Evolutionary conservation across 129 eudicot species (phyloP), one percentile per base, ranked within the genome.

Genomic region (Helichrysum umbraculigerum): DNA sequence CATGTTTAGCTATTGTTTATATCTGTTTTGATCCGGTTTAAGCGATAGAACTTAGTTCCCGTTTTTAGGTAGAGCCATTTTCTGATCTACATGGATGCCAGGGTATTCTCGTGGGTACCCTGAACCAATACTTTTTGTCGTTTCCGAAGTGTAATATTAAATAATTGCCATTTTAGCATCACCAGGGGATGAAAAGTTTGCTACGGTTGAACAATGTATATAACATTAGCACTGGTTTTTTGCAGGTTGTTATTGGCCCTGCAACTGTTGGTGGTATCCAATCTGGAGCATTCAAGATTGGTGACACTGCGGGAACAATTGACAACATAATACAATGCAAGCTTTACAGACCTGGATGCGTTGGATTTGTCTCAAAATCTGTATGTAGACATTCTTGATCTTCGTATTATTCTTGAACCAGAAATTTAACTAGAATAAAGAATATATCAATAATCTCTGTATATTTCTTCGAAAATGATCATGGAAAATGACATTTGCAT

Each of bases 241-340:
- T 74, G 66, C 82, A 93, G 98, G 96, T 93, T 80, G 90, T 93
- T 81, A 86, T 93, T 19, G 98, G 98, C 35, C 98, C 98, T 14
- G 98, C 98, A 58, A 93, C 98, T 35, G 98, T 91, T 63, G 98
- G 98, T 50, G 97, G 98, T 68, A 81, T 93, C 69, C 98, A 93
- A 85, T 97, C 97, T 67, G 97, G 97, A 75, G 97, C 98, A 25
- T 93, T 93, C 76, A 91, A 88, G 80, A 90, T 93, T 81, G 98
- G 97, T 69, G 98, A 91, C 80, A 93, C 98, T 70, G 98, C 98
- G 22, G 96, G 96, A 79, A 93, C 98, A 66, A 84, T 88, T 54
- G 98, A 93, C 78, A 93, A 93, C 70, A 93, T 93, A 15, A 87
- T 90, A 62, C 97, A 93, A 52, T 90, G 93, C 96, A 93, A 93